Conservation (phyloP, 1,139 yeast genomes). For the Yamadazyma membranifaciens region DNA sequence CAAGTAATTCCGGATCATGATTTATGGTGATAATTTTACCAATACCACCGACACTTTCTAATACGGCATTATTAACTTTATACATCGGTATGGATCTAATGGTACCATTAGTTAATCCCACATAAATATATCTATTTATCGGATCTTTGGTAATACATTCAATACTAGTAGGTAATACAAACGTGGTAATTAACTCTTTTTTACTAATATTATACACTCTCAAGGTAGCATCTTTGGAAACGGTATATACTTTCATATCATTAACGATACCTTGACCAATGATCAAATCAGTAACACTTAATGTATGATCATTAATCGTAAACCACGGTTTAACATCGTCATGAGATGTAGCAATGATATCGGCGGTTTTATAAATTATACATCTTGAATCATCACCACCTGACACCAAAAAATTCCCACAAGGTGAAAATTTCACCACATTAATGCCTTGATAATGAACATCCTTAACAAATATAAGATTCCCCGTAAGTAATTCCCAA, state of each 20-base stretch:
- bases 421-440: conserved; percentile 54
- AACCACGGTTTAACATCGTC: conserved; percentile 40
- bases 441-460: conserved; percentile 83
- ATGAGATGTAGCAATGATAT: conserved; percentile 45
- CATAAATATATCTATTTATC: conserved; percentile 72
- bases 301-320: conserved; percentile 71
- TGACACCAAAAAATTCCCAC: conserved; percentile 69
- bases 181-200: conserved; percentile 58
- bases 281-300: conserved; percentile 65
- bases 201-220: conserved; percentile 57
- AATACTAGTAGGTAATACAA: conserved; percentile 61
- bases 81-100: conserved; percentile 61
- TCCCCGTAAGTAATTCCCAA: conserved; percentile 87
- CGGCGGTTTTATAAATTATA: conserved; percentile 69
- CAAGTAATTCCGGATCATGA: conserved; percentile 47
- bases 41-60: conserved; percentile 58
- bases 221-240: conserved; percentile 74
- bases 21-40: conserved; percentile 53
- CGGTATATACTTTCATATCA: conserved; percentile 68
- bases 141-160: conserved; percentile 72
- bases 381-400: conserved; percentile 84
- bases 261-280: conserved; percentile 51
- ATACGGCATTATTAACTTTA: conserved; percentile 41
- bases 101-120: conserved; percentile 65
- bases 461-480: conserved; percentile 67